Base-by-base conservation (phyloP, 2,329 filamentous ascomycete genomes). In the Colletotrichum karsti region DNA sequence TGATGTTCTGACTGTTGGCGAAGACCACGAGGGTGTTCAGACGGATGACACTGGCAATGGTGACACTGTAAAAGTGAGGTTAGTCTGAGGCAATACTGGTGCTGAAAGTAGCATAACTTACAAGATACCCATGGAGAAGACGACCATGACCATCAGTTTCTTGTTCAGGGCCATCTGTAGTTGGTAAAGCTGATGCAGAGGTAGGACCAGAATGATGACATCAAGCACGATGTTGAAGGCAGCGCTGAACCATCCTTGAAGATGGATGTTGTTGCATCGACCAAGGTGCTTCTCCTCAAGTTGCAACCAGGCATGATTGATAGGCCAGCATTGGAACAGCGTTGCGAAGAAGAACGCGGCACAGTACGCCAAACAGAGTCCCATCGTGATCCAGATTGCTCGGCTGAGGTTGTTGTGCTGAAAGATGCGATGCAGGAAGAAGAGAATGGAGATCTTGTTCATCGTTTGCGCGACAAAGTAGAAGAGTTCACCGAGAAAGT, bases 391-490 rank as follows among this genome's bases (percentile, higher is more conserved):
- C 57, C 59, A 63, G 10, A 67, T 63, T 12, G 41, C 59, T 4
- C 24, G 35, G 13, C 7, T 37, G 1, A 62, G 39, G 3, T 39
- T 64, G 8, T 56, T 59, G 30, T 75, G 71, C 15, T 70, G 69
- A 44, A 79, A 79, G 39, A 79, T 69, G 24, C 77, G 74, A 1
- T 79, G 71, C 44, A 76, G 75, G 62, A 79, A 75, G 65, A 71
- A 75, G 1, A 79, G 65, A 3, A 79, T 73, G 7, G 76, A 74
- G 13, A 78, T 68, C 41, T 77, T 77, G 54, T 75, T 74, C 39
- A 78, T 70, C 2, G 72, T 64, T 10, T 79, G 67, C 50, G 63
- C 74, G 37, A 68, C 57, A 7, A 79, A 66, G 67, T 81, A 81
- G 39, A 80, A 72, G 22, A 73, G 70, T 20, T 78, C 73, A 10